These are phyloP conservation scores for Ogataea nitratoaversa DNA, from an alignment of 805 yeast genomes.

Conservation along the genomic window DNA sequence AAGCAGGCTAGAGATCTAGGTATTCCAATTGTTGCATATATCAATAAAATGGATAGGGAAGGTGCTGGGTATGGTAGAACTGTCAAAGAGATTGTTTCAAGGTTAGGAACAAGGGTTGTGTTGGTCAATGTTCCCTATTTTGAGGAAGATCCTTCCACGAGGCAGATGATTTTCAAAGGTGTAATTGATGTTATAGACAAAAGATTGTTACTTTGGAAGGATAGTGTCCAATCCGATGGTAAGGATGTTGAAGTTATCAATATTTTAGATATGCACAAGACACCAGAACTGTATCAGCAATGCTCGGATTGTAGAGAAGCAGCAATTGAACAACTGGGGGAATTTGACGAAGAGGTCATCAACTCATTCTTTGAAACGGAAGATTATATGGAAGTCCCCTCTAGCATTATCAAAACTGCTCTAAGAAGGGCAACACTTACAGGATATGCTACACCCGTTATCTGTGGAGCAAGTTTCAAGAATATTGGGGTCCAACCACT, in stretches of 20 bases:
- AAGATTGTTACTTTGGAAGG: conserved; percentile 51
- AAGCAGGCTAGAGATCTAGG: conserved; percentile 63
- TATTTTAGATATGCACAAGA: conserved; percentile 29
- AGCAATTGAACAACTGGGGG: conserved; percentile 78
- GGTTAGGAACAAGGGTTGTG: conserved; percentile 69
- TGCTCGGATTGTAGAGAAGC: conserved; percentile 61
- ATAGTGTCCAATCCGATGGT: conserved; percentile 38
- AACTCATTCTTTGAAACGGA: conserved; percentile 75
- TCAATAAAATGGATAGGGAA: conserved; percentile 93
- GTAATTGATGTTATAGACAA: conserved; percentile 71
- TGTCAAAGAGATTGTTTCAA: conserved; percentile 74
- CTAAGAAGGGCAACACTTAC: conserved; percentile 60
- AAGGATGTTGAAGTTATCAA: conserved; percentile 45
- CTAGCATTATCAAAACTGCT: conserved; percentile 49
- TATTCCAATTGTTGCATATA: conserved; percentile 75
- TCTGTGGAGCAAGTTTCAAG: conserved; percentile 89
- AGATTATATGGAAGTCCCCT: conserved; percentile 64
- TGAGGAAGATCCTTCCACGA: conserved; percentile 34
- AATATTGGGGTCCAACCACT: conserved; percentile 95
- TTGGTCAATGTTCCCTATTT: conserved; percentile 78
- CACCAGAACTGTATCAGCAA: conserved; percentile 41
- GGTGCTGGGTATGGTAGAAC: conserved; percentile 95
- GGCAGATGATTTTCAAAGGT: conserved; percentile 51
- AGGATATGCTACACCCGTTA: conserved; percentile 64
- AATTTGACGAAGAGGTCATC: conserved; percentile 71